Base-by-base conservation (phyloP, 176 grass and related monocot genomes). In the Oryza nivara region DNA sequence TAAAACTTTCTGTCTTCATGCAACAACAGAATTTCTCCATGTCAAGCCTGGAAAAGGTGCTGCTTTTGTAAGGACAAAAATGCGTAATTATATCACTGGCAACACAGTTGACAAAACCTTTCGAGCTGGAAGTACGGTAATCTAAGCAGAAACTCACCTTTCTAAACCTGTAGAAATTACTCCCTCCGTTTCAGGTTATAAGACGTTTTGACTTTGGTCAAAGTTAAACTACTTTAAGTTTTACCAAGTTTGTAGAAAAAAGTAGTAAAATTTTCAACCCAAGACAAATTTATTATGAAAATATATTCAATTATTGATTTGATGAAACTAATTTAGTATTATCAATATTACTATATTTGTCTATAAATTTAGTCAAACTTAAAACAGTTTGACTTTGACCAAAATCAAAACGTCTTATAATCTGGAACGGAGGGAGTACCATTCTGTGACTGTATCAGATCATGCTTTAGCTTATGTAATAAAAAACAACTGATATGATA, bases 61-160 rank as follows among this genome's bases (percentile, higher is more conserved):
- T 16, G 96, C 96, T 76, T 99, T 99, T 75, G 90, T 99, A 76
- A 94, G 96, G 84, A 99, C 96, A 3, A 99, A 94, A 86, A 49
- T 99, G 82, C 86, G 90, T 6, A 99, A 94, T 82, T 99, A 99
- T 60, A 48, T 99, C 74, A 86, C 96, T 0, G 93, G 93, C 74
- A 99, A 96, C 79, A 99, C 96, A 76, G 91, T 99, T 86, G 96
- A 99, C 65, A 99, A 99, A 92, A 98, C 96, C 28, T 98, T 98
- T 90, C 93, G 93, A 86, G 96, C 96, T 86, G 93, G 93, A 90
- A 98, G 93, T 87, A 88, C 93, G 89, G 96, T 98, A 95, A 94
- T 86, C 86, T 65, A 35, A 60, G 22, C 67, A 82, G 49, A 32
- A 74, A 72, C 87, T 63, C 86, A 58, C 26, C 38, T 67, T 73